These are phyloP conservation scores for Solanum bulbocastanum DNA, from an alignment of 257 asterid species.

Conservation along the genomic window DNA sequence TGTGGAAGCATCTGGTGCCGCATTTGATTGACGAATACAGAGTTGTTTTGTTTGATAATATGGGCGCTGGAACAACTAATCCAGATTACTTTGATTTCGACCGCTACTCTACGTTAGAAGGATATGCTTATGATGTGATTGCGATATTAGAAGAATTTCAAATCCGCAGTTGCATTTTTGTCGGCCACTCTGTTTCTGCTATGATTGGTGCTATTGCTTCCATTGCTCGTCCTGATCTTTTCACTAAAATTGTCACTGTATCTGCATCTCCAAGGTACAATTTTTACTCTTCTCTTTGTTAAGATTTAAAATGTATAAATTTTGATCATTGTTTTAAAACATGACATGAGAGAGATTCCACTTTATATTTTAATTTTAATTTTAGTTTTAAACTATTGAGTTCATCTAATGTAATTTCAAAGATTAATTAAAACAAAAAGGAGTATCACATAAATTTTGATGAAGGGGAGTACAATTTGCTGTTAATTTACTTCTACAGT, in stretches of 20 bases:
- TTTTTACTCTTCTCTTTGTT: not conserved
- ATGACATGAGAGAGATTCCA: too few species aligned
- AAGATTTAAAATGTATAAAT: too few species aligned
- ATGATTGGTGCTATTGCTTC: not conserved
- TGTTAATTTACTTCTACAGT: not conserved
- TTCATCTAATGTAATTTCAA: not conserved
- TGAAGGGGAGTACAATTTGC: not conserved
- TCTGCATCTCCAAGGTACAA: not conserved
- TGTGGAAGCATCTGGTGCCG: not conserved
- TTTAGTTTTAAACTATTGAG: not conserved
- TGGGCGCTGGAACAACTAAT: not conserved
- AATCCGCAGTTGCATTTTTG: not conserved
- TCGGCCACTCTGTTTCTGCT: not conserved
- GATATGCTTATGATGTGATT: not conserved
- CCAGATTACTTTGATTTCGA: not conserved
- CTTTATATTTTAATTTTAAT: not conserved
- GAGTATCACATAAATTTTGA: not conserved
- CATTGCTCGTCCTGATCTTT: not conserved
- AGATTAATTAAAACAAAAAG: not conserved
- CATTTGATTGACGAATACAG: not conserved
- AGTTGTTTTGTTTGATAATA: not conserved
- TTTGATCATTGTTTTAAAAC: too few species aligned
- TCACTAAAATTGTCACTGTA: not conserved
- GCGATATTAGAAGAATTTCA: not conserved
- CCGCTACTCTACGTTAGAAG: not conserved